These are phyloP conservation scores for Tetrapisispora nanseiensis DNA, from an alignment of 805 yeast species.

Conservation along the genomic window DNA sequence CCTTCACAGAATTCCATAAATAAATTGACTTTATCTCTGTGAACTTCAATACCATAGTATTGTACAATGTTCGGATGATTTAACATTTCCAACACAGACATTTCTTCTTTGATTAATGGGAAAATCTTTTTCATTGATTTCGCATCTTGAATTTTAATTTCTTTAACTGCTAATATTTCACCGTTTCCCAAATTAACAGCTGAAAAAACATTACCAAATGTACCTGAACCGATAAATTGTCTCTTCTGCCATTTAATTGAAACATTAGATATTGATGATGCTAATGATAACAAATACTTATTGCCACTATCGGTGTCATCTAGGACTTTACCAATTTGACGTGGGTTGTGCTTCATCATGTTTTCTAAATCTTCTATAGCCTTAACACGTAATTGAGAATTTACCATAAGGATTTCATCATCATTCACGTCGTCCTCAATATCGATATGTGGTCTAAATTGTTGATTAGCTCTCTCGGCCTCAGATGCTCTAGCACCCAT, in stretches of 20 bases:
- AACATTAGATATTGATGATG: slow-evolving; percentile 80
- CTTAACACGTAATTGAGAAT: slow-evolving; percentile 58
- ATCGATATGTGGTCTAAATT: slow-evolving; percentile 25
- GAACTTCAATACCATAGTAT: slow-evolving; percentile 95
- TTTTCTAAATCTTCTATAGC: slow-evolving; percentile 58
- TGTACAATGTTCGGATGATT: slow-evolving; percentile 96
- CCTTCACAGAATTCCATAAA: slow-evolving; percentile 98
- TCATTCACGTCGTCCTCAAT: slow-evolving; percentile 42
- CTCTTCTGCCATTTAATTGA: slow-evolving; percentile 98
- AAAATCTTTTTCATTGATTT: slow-evolving; percentile 77
- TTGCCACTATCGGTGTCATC: slow-evolving; percentile 83
- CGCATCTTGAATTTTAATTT: slow-evolving; percentile 80
- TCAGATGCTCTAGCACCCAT: slow-evolving; percentile 88
- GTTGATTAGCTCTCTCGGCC: slow-evolving; percentile 38
- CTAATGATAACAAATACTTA: slow-evolving; percentile 74
- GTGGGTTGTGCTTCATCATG: slow-evolving; percentile 34
- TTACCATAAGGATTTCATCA: slow-evolving; percentile 43
- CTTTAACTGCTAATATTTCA: slow-evolving; percentile 94
- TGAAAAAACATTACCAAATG: slow-evolving; percentile 89
- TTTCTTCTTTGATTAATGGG: slow-evolving; percentile 87
- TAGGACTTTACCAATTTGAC: slow-evolving; percentile 71
- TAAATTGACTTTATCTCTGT: slow-evolving; percentile 85
- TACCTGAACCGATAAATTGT: slow-evolving; percentile 84
- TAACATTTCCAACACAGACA: slow-evolving; percentile 90
- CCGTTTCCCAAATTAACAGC: slow-evolving; percentile 92